Percentiles rank a stretch among this genome's conserved stretches.
These are phyloP conservation scores for Schoenoplectus triqueter DNA, from an alignment of 202 grass and related monocot genomes.

Conservation along the genomic window DNA sequence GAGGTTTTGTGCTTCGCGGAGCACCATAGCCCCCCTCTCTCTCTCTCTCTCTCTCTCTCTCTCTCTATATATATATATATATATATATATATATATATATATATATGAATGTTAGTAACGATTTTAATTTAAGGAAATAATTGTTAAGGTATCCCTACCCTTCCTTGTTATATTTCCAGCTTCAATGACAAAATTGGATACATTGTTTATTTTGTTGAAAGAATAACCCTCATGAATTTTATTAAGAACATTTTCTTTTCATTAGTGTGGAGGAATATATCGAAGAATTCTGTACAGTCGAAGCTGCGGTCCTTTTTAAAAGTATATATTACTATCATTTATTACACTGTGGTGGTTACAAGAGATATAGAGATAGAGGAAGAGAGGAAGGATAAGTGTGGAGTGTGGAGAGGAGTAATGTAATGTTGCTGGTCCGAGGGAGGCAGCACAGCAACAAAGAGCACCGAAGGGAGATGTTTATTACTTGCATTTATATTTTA, in stretches of 20 bases:
- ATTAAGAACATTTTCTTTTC: background rate
- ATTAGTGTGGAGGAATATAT: background rate
- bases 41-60: no score
- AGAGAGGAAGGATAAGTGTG: no score
- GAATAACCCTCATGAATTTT: background rate
- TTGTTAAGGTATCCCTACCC: no score
- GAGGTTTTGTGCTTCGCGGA: no score
- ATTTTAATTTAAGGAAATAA: no score
- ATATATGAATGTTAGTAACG: no score
- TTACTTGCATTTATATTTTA: constrained; percentile 27
- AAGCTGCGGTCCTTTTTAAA: background rate
- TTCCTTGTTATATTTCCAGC: background rate
- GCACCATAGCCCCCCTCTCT: no score
- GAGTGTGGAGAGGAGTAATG: background rate
- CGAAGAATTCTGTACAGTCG: background rate
- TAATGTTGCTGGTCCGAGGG: constrained; percentile 57
- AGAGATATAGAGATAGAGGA: constrained; percentile 22
- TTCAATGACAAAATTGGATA: background rate
- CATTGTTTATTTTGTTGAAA: background rate
- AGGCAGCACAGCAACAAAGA: constrained; percentile 73
- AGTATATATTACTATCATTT: background rate
- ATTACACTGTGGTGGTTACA: constrained; percentile 30
- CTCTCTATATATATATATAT: no score
- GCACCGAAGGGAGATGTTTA: constrained; percentile 50
- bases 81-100: no score